Base-by-base conservation (phyloP, 2,329 filamentous ascomycete genomes). In the Plectosphaerella cucumerina region DNA sequence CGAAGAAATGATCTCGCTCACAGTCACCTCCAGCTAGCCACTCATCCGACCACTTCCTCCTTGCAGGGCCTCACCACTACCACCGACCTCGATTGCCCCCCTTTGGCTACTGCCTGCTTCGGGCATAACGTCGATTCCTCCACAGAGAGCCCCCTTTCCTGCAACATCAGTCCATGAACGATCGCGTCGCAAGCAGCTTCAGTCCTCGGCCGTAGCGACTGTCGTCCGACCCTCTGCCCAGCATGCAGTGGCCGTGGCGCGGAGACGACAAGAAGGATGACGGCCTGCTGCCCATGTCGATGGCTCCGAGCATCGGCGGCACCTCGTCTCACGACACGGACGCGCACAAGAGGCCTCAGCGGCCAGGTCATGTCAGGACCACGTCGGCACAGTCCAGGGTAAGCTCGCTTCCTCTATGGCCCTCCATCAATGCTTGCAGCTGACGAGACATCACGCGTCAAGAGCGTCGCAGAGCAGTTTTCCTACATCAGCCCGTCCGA, bases 401-500 rank as follows among this genome's bases (percentile, higher is more conserved):
- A 69, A 66, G 72, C 23, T n/a, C 34, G 18, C 9, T 37, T 4
- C n/a, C 6, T 5, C 5, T 11, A 21, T 33, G 4, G 10, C n/a
- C 3, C 10, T 9, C 14, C 6, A 35, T 11, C 12, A 35, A 23
- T 42, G 35, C 49, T 53, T 23, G 50, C 45, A 45, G 41, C 21
- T 43, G 21, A 43, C 21, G 6, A 22, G 21, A 14, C 14, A 3
- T 14, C 49, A n/a, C 50, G 12, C 59, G 26, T 31, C 26, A 31
- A 82, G 78, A 74, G 67, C 48, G 66, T 80, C 43, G 82, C 84
- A 51, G 81, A 85, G 52, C 76, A 83, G 50, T 86, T 75, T 63
- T 78, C 83, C 23, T 74, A 82, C 62, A 80, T 97, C 65, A 86
- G 85, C n/a, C 80, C 87, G 18, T 78, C 86, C 63, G 88, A 96